Base-by-base conservation (phyloP, 768 basidiomycete species). In the Boletus pseudo-olivaceus region DNA sequence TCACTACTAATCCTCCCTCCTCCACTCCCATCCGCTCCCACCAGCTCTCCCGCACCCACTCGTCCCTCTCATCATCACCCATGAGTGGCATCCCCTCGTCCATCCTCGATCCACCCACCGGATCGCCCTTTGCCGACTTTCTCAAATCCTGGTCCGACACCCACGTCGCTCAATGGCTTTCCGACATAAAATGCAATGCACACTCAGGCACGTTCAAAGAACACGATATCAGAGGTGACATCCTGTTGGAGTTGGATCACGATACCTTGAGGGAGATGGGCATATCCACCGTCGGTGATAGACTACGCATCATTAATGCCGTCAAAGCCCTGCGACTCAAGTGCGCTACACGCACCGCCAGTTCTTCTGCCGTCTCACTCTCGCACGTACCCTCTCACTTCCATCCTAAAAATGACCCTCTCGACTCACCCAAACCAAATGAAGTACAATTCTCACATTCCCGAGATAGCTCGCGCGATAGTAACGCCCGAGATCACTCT, bases 221-320 rank as follows among this genome's bases (percentile, higher is more conserved):
- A 5, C 90, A 96, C 73, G 96, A 99, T 66, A 96, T 99, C 62
- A 75, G 92, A 47, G 94, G 96, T 6, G 88, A 92, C 66, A 85
- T 99, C 20, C 73, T 99, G 17, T 78, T 98, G 47, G 97, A 99
- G 58, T 75, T 98, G 42, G 96, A 98, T 65, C 90, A 94, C 70
- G 71, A 75, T 7, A 87, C 85, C 2, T 74, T 99, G 47, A 91
- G 87, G 67, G 97, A 99, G 72, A 90, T 98, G 84, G 89, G 89
- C 14, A 82, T 99, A 29, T 63, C 77, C 32, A 92, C 88, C 70
- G 87, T 99, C 39, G 97, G 97, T 11, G 97, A 99, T 71, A 77
- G 95, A 46, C 82, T 98, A 8, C 81, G 92, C 65, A 88, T 99
- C 47, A 65, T 93, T 19, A 88, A 83, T 53, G 96, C 86, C 1